Evolutionary conservation across 306 rosid species (phyloP).

Genomic region (Fagus sylvatica): DNA sequence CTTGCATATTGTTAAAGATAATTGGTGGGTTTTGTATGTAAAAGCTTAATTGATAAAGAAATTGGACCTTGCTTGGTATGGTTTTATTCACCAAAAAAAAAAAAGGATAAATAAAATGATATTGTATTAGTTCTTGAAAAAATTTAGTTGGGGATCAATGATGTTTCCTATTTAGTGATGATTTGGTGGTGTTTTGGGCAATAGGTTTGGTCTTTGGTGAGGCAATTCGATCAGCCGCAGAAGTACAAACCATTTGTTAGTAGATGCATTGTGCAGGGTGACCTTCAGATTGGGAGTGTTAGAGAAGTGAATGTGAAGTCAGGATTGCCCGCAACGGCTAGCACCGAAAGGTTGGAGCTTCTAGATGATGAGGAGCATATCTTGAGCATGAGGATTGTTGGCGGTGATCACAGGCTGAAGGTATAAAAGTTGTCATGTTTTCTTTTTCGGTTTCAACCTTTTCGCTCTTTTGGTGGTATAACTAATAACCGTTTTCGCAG

Average conservation of each 20-base stretch:
- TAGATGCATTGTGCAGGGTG: constrained; percentile 80
- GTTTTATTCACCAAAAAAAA: not conserved
- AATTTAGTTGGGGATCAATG: not conserved
- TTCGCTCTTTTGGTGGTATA: not conserved
- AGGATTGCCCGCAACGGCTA: constrained; percentile 95
- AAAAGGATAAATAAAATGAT: not conserved
- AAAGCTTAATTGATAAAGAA: not conserved
- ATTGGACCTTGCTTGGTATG: not conserved
- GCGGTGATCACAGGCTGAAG: constrained; percentile 91
- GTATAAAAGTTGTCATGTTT: constrained; percentile 33
- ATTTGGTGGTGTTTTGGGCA: not conserved
- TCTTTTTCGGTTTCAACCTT: not conserved
- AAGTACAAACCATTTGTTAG: constrained; percentile 88
- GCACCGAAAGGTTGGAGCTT: constrained; percentile 85
- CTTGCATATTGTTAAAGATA: not conserved
- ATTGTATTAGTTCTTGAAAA: not conserved
- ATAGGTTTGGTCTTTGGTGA: constrained; percentile 93
- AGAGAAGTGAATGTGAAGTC: constrained; percentile 91
- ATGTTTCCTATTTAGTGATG: not conserved
- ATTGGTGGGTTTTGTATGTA: not conserved
- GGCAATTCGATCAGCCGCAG: constrained; percentile 90
- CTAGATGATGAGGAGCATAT: constrained; percentile 85
- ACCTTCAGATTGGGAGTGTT: constrained; percentile 80
- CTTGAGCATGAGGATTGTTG: constrained; percentile 77
- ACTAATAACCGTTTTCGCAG: not conserved